Conservation (phyloP, 2,329 filamentous ascomycete genomes). For the Didymosphaeria variabile region DNA sequence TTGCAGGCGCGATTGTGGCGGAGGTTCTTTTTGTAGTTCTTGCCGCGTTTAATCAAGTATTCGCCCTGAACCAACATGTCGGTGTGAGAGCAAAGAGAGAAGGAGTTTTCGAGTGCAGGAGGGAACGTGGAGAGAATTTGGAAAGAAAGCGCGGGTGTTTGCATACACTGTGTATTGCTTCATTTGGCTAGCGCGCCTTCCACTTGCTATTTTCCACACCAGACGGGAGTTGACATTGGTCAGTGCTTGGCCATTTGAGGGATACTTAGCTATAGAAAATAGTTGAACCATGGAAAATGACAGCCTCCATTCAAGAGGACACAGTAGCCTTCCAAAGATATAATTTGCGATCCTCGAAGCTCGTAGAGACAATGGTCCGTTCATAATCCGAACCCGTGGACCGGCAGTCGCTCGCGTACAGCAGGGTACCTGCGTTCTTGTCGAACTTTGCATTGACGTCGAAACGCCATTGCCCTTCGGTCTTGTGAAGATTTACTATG, state of each 20-base stretch:
- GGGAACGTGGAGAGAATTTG: background rate
- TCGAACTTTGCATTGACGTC: conserved; percentile 76
- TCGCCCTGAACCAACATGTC: background rate
- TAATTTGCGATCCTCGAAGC: conserved; percentile 77
- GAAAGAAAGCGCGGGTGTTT: background rate
- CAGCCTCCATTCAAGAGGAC: background rate
- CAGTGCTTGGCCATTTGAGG: no score
- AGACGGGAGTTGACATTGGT: background rate
- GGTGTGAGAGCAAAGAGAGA: background rate
- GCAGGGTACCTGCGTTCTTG: conserved; percentile 87
- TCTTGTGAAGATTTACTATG: conserved; percentile 61
- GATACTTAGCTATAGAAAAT: background rate
- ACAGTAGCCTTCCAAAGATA: conserved; percentile 66
- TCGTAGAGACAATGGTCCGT: conserved; percentile 70
- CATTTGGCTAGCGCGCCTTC: conserved; percentile 5
- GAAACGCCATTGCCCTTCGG: conserved; percentile 64
- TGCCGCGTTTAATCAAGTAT: background rate
- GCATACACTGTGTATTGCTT: background rate
- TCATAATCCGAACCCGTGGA: conserved; percentile 44
- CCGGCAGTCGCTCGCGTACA: conserved; percentile 83
- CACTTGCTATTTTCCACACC: background rate
- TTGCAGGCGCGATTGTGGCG: background rate
- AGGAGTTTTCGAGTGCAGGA: background rate
- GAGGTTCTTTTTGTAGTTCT: conserved; percentile 1
- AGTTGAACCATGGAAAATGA: no score